Base-by-base conservation (phyloP, 148 eudicot species). In the Fagopyrum homotropicum region DNA sequence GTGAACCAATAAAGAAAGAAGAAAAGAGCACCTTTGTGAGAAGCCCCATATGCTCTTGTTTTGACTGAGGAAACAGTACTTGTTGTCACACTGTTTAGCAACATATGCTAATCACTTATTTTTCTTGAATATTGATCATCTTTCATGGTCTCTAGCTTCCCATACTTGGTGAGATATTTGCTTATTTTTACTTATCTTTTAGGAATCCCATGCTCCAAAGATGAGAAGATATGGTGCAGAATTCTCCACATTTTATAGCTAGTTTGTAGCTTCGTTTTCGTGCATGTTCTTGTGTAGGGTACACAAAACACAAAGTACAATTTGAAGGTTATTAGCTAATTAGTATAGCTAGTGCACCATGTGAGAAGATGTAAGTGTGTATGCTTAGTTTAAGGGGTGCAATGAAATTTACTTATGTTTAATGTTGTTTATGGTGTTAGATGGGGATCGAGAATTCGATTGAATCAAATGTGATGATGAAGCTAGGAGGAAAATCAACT, bases 21-120 rank as follows among this genome's bases (percentile, higher is more conserved):
- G 71, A 40, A 35, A 66, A 14, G 71, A 15, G 71, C 71, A 66
- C 71, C 71, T 66, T 11, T 66, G 71, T 66, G 71, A 66, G 71
- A 66, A 66, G 71, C 71, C 71, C 71, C 71, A 66, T 66, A 66
- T 66, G 71, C 71, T 15, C 71, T 35, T 66, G 71, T 40, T 66
- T 40, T 66, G 16, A 40, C 71, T 66, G 46, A 35, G 71, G 71
- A 40, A 66, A 66, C 71, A 66, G 71, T 66, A 17, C 46, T 66
- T 43, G 17, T 14, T 66, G 71, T 66, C 71, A 66, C 71, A 66
- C 71, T 66, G 46, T 66, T 66, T 66, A 17, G 46, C 45, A 66
- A 66, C 71, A 66, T 35, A 5, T 6, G 5, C 43, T 66, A 14
- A 15, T 16, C 64, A 59, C 15, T 40, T 29, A 0, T 30, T 30